Evolutionary conservation across 768 basidiomycete species (phyloP), one percentile per base, ranked within the genome.

Genomic region (Gymnopilus dilepis): DNA sequence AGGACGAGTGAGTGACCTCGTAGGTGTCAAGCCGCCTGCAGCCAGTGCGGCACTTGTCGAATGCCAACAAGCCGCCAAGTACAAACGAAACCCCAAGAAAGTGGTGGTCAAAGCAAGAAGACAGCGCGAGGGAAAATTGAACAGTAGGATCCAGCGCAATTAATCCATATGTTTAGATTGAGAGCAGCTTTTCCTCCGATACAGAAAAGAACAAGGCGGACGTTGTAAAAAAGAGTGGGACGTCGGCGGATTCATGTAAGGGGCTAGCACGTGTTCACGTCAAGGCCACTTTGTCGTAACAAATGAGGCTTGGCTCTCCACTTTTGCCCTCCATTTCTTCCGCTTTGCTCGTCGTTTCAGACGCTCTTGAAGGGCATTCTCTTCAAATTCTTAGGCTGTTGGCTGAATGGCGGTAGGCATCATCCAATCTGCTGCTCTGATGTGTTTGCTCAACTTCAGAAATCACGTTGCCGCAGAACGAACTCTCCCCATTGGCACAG

Each of bases 401-500:
- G 28, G 26, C 57, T 58, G 34, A 34, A 54, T 54, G 52, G 34
- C 52, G 37, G 52, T 54, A 37, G 28, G 52, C 28, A n/a, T n/a
- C 56, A 22, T 37, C n/a, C 34, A 17, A 15, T 38, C 47, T 33
- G 33, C 28, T 50, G 33, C 57, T 38, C 41, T 58, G 42, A 33
- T 21, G 6, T 30, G 13, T 56, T 58, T 38, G 24, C 34, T 50
- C 45, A 47, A 33, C 38, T 41, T 63, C 60, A 63, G 67, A n/a
- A 63, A 59, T 65, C 28, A 50, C 33, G 21, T 59, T 56, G 64
- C 63, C 64, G 61, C 60, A 80, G 75, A 68, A 74, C 67, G 72
- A 74, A 66, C 63, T 75, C 74, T 61, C 69, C 26, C 77, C 77
- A 12, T 69, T 82, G 63, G 73, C 75, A 55, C 76, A 87, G 69